phyloP scores from a whole-genome alignment of 768 basidiomycete genomes.

The Tricholoma hemisulphureum region DNA sequence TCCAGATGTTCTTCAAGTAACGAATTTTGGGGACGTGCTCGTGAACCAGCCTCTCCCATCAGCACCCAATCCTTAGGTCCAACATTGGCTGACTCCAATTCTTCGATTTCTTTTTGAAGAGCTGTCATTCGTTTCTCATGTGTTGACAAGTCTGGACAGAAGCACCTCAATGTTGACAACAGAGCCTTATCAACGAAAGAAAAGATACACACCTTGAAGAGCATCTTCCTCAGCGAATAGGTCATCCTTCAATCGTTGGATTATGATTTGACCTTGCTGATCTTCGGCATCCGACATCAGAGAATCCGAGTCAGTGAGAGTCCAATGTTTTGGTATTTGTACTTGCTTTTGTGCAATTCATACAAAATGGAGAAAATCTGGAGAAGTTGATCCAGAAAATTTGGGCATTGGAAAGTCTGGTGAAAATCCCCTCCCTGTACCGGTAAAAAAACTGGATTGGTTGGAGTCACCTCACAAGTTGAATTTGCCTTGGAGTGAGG shows the following conservation, averaged over 20 bases:
- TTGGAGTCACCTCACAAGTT: too few relatives aligned
- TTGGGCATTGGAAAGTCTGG: too few relatives aligned
- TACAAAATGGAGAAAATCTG: too few relatives aligned
- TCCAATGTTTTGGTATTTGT: too few relatives aligned
- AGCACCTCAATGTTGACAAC: conserved; percentile 3
- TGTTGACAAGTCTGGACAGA: conserved; percentile 57
- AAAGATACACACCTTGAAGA: conserved; percentile 23
- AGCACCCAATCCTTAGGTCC: conserved; percentile 90
- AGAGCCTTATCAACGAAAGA: conserved; percentile 6
- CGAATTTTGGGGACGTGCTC: conserved; percentile 84
- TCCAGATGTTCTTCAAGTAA: conserved; percentile 93
- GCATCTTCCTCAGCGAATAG: conserved; percentile 73
- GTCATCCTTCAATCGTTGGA: conserved; percentile 72
- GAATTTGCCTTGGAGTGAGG: too few relatives aligned
- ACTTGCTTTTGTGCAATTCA: too few relatives aligned
- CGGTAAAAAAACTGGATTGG: too few relatives aligned
- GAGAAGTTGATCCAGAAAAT: too few relatives aligned
- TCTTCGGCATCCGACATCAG: conserved; percentile 28
- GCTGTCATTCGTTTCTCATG: conserved; percentile 78
- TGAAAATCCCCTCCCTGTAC: too few relatives aligned
- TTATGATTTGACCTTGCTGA: conserved; percentile 41
- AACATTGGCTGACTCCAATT: conserved; percentile 84
- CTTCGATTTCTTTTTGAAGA: conserved; percentile 73
- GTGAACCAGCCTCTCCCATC: conserved; percentile 84
- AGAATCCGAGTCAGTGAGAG: too few relatives aligned